These are phyloP conservation scores for Calonectria fujianensis DNA, from an alignment of 2,329 filamentous ascomycete species.

Conservation along the genomic window DNA sequence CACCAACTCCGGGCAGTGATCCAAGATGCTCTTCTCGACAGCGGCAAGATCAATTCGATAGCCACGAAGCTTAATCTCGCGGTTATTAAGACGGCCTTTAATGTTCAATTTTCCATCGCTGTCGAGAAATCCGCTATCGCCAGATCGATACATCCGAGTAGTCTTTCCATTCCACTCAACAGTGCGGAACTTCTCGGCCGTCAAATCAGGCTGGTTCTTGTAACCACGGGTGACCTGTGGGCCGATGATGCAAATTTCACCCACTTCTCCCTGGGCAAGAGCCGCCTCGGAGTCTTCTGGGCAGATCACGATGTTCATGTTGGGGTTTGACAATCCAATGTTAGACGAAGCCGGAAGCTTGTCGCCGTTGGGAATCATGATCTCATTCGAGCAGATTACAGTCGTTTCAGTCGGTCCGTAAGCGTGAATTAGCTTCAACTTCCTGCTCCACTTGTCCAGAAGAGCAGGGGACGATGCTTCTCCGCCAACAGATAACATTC, in stretches of 20 bases:
- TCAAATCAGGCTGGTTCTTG: neutral
- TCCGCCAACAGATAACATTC: neutral
- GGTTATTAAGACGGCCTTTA: neutral
- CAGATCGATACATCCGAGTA: constrained; percentile 1
- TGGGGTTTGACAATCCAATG: neutral
- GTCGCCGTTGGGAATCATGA: neutral
- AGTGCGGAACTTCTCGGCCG: neutral
- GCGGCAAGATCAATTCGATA: neutral
- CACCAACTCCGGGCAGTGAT: neutral
- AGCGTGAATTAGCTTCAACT: neutral
- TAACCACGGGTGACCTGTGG: constrained; percentile 3
- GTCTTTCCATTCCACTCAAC: neutral
- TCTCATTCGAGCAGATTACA: neutral
- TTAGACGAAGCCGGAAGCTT: neutral
- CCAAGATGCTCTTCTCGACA: constrained; percentile 1
- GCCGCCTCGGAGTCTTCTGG: neutral
- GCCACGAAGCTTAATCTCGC: constrained; percentile 1
- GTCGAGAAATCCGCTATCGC: neutral
- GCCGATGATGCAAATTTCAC: constrained; percentile 1
- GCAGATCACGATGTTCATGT: neutral
- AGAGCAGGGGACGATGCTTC: neutral
- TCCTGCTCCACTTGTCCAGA: neutral
- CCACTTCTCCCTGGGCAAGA: neutral
- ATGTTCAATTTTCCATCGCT: neutral
- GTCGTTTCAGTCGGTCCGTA: neutral